Percentiles rank a stretch among this genome's conserved stretches.
These are phyloP conservation scores for Mucor sp. DNA, from an alignment of 371 early-diverging fungal species.

Conservation along the genomic window DNA sequence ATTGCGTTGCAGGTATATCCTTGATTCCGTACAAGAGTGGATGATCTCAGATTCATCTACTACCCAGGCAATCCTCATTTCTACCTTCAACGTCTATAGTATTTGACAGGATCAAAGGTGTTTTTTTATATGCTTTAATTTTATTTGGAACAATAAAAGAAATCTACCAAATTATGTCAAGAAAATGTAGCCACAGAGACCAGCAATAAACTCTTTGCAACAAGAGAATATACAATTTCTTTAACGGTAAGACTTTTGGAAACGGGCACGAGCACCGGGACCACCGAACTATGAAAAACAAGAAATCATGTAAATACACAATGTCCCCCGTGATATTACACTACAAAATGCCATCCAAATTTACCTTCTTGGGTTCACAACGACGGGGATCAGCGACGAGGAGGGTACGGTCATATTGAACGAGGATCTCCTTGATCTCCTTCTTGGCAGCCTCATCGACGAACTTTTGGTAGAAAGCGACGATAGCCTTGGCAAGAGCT, in stretches of 20 bases:
- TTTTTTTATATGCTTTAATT: background rate
- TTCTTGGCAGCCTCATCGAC: slow-evolving; percentile 99
- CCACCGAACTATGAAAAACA: slow-evolving; percentile 89
- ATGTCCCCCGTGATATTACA: background rate
- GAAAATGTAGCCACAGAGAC: background rate
- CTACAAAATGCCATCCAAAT: background rate
- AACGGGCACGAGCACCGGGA: slow-evolving; percentile 99
- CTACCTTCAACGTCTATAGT: background rate
- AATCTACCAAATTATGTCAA: slow-evolving; percentile 4
- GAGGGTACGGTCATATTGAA: slow-evolving; percentile 98
- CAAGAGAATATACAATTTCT: slow-evolving; percentile 8
- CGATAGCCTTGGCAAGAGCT: slow-evolving; percentile 99
- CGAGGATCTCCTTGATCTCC: slow-evolving; percentile 97
- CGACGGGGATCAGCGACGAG: slow-evolving; percentile 99
- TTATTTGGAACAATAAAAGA: slow-evolving; percentile 5
- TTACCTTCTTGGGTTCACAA: slow-evolving; percentile 99
- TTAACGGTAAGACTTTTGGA: slow-evolving; percentile 98
- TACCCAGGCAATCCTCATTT: background rate
- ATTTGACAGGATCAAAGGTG: background rate
- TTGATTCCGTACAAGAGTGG: background rate
- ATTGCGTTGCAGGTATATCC: background rate
- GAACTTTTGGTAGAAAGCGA: slow-evolving; percentile 99
- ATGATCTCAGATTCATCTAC: background rate
- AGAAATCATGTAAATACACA: background rate
- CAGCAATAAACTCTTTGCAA: background rate